Conservation (phyloP, 441 rosid genomes). For the Croton setiger region DNA sequence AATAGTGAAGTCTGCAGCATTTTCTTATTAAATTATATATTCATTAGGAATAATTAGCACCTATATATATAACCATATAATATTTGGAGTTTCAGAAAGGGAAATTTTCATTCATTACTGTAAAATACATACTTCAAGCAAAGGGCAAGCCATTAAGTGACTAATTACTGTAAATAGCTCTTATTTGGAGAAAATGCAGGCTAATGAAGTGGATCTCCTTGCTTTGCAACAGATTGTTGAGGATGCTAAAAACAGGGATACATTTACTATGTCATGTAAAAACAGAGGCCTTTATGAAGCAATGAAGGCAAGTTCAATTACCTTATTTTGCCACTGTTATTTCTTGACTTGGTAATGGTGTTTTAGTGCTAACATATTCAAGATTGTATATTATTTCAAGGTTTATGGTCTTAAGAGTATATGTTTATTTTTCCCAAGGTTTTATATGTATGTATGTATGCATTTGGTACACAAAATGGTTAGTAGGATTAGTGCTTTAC, state of each 20-base stretch:
- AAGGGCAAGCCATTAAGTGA: no score
- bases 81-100: no score
- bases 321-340: background rate
- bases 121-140: no score
- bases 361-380: background rate
- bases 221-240: constrained; percentile 39
- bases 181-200: constrained; percentile 19
- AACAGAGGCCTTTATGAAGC: constrained; percentile 62
- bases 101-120: background rate
- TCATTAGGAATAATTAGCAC: background rate
- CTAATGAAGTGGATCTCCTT: constrained; percentile 35
- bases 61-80: background rate
- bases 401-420: background rate
- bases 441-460: background rate
- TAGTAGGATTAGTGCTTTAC: background rate
- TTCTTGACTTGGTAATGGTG: background rate
- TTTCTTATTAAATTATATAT: background rate
- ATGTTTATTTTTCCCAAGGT: no score
- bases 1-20: background rate
- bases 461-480: background rate
- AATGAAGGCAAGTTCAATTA: constrained; percentile 47
- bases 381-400: background rate
- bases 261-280: constrained; percentile 53
- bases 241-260: constrained; percentile 39
- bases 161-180: no score